phyloP scores from a whole-genome alignment of 345 rosid genomes.

The Citrus reticulata region DNA sequence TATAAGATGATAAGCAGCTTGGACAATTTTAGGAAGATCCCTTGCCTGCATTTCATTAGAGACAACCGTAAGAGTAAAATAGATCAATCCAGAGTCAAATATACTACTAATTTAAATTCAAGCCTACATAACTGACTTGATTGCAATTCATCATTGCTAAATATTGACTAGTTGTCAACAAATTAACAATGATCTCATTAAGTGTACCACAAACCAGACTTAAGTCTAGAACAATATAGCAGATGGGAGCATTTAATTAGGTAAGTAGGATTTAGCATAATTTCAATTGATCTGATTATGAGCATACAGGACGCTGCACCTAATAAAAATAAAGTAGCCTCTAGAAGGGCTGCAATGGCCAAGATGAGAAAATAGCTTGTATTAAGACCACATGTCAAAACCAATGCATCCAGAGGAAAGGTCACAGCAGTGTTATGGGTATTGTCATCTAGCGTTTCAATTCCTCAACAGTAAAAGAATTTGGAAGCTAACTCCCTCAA shows the following conservation, averaged over 20 bases:
- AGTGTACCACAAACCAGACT: not conserved
- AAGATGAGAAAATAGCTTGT: not conserved
- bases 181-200: not conserved
- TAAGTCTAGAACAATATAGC: not conserved
- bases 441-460: not conserved
- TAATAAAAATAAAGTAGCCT: not conserved
- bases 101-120: not conserved
- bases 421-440: too few relatives aligned
- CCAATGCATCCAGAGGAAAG: too few relatives aligned
- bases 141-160: not conserved
- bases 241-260: not conserved
- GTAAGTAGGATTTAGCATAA: not conserved
- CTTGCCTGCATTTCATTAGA: constrained; percentile 62
- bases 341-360: not conserved
- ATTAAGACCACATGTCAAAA: not conserved
- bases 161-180: not conserved
- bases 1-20: constrained; percentile 70
- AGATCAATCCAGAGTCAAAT: not conserved
- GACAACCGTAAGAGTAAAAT: not conserved
- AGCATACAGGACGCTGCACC: not conserved
- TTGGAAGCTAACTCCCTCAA: too few relatives aligned
- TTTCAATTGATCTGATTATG: not conserved
- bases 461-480: too few relatives aligned
- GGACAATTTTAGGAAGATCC: constrained; percentile 82
- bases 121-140: not conserved